A percentile compares a stretch with the other conserved stretches of the same genome.
Conservation (phyloP, 2,329 filamentous ascomycete species). For the Pseudopyrenochaeta lycopersici region DNA sequence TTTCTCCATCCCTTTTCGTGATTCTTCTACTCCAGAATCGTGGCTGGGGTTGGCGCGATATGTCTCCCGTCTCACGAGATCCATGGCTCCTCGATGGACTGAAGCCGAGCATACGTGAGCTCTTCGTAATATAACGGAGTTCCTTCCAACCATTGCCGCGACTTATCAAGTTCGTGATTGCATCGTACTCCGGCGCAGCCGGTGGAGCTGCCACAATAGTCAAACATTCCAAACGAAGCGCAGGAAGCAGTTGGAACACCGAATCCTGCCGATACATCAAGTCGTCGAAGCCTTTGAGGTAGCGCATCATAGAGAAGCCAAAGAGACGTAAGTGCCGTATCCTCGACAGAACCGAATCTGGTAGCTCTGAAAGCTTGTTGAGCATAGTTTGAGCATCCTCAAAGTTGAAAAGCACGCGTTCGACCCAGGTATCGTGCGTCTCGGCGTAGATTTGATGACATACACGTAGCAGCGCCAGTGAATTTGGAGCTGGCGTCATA, state of each 20-base stretch:
- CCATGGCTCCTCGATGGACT: slow-evolving; percentile 18
- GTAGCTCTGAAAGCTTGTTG: slow-evolving; percentile 14
- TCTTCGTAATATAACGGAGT: slow-evolving; percentile 19
- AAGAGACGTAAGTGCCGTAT: slow-evolving; percentile 19
- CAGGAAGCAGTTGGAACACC: slow-evolving; percentile 20
- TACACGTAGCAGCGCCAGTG: slow-evolving; percentile 17
- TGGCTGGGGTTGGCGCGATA: slow-evolving; percentile 18
- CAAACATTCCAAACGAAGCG: slow-evolving; percentile 18
- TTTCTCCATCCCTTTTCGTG: slow-evolving; percentile 11
- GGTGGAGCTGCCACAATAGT: slow-evolving; percentile 16
- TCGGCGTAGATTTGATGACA: slow-evolving; percentile 20
- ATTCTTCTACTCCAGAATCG: slow-evolving; percentile 15
- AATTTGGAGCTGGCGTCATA: slow-evolving; percentile 20
- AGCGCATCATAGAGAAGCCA: slow-evolving; percentile 22
- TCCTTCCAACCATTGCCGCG: slow-evolving; percentile 24
- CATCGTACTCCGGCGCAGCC: slow-evolving; percentile 22
- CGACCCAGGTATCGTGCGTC: slow-evolving; percentile 21
- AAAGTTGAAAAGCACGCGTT: slow-evolving; percentile 20
- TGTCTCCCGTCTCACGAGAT: slow-evolving; percentile 19
- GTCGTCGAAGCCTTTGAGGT: slow-evolving; percentile 23
- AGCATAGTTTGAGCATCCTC: slow-evolving; percentile 21
- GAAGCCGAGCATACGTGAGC: slow-evolving; percentile 22
- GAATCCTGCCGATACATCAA: slow-evolving; percentile 22
- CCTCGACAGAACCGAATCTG: slow-evolving; percentile 15
- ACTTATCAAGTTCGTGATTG: slow-evolving; percentile 18